Evolutionary conservation across 352 stramenopile species (phyloP).

Genomic region (Globisporangium middletonii): DNA sequence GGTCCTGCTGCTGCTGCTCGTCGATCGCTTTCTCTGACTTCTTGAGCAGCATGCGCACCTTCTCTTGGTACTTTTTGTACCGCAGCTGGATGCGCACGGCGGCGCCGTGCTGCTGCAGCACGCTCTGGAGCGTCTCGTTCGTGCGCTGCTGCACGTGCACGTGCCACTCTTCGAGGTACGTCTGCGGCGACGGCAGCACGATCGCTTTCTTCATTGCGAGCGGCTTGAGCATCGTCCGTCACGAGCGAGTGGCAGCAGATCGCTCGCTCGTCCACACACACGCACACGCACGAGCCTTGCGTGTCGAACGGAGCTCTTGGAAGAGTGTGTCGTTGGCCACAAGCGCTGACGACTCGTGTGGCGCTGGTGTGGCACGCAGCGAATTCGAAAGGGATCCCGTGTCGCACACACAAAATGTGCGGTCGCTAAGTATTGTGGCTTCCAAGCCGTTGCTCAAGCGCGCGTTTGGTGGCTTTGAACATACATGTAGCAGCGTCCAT

Average conservation of each 20-base stretch:
- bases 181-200: constrained; percentile 23
- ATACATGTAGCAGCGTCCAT: too few relatives aligned
- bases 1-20: constrained; percentile 20
- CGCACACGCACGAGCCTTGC: too few relatives aligned
- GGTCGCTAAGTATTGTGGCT: too few relatives aligned
- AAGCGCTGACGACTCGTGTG: not conserved
- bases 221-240: constrained; percentile 25
- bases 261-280: too few relatives aligned
- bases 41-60: constrained; percentile 52
- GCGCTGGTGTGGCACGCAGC: not conserved
- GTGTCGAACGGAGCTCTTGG: too few relatives aligned
- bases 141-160: constrained; percentile 24
- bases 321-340: not conserved
- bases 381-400: not conserved
- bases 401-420: too few relatives aligned
- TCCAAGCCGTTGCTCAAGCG: too few relatives aligned
- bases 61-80: constrained; percentile 71
- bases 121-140: constrained; percentile 12
- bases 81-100: constrained; percentile 63
- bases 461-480: too few relatives aligned
- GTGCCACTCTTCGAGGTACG: constrained; percentile 38
- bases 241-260: too few relatives aligned
- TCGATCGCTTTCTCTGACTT: constrained; percentile 34
- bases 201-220: constrained; percentile 38
- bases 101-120: constrained; percentile 28